Percentiles rank a stretch among this genome's conserved stretches.
phyloP scores from a whole-genome alignment of 129 eudicot genomes.

The carrot (Daucus carota) region DNA sequence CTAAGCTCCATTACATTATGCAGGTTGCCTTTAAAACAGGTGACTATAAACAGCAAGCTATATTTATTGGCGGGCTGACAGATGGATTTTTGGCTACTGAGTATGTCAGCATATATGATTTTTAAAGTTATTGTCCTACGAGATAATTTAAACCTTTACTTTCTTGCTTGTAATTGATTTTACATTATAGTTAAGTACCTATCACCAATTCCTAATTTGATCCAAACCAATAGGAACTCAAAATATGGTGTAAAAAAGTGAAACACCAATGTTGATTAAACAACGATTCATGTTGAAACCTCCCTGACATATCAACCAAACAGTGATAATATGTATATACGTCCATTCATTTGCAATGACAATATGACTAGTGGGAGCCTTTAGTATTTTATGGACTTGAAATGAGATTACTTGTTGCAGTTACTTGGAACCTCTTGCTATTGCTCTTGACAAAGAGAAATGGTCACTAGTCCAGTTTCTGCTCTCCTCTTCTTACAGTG shows the following conservation, averaged over 20 bases:
- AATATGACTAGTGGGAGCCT: background rate
- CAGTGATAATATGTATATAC: background rate
- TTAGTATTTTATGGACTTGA: background rate
- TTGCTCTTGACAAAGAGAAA: slow-evolving; percentile 87
- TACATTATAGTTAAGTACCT: background rate
- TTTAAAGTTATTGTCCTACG: background rate
- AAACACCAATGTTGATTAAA: background rate
- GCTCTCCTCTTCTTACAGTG: slow-evolving; percentile 86
- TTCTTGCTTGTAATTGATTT: background rate
- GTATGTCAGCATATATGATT: slow-evolving; percentile 33
- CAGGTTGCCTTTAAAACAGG: slow-evolving; percentile 97
- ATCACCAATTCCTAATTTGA: background rate
- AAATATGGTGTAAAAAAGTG: background rate
- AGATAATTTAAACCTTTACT: background rate
- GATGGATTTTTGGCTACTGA: slow-evolving; percentile 95
- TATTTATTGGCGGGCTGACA: slow-evolving; percentile 82
- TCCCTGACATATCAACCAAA: background rate
- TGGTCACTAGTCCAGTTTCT: slow-evolving; percentile 90
- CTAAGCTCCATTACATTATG: slow-evolving; percentile 5
- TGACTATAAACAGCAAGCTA: slow-evolving; percentile 72
- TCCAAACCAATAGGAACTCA: background rate
- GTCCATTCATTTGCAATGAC: background rate
- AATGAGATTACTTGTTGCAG: slow-evolving; percentile 25
- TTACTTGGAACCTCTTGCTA: slow-evolving; percentile 86
- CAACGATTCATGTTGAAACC: background rate